Percentiles rank a stretch among this genome's conserved stretches.
These are phyloP conservation scores for Adansonia rubrostipa DNA, from an alignment of 441 rosid genomes.

Conservation along the genomic window DNA sequence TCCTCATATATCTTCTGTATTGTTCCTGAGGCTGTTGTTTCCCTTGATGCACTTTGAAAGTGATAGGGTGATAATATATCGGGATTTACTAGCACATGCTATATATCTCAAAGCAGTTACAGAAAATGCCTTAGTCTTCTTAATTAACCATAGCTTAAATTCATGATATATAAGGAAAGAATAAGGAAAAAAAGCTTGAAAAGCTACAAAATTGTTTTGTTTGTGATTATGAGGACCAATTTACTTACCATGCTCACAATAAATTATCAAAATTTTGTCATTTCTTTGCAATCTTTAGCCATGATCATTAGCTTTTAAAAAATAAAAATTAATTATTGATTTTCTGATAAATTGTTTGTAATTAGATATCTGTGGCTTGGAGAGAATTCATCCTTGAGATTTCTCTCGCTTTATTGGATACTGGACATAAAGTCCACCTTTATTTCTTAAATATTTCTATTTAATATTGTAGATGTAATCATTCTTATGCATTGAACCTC, in stretches of 20 bases:
- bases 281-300: not conserved
- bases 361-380: not conserved
- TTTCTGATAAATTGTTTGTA: not conserved
- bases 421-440: conserved; percentile 13
- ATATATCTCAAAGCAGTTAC: not conserved
- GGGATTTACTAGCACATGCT: not conserved
- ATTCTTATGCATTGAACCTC: not conserved
- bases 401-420: not conserved
- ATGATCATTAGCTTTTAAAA: not conserved
- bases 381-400: conserved; percentile 12
- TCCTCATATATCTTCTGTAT: not conserved
- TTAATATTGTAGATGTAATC: not conserved
- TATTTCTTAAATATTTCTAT: too few species aligned
- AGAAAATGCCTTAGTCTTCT: not conserved
- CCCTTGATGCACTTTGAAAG: conserved; percentile 6
- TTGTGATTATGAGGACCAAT: conserved; percentile 2
- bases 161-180: not conserved
- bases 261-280: not conserved
- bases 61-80: too few species aligned
- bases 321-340: conserved; percentile 20
- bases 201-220: not conserved
- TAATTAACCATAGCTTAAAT: not conserved
- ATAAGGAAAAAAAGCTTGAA: not conserved
- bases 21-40: not conserved
- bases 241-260: not conserved